Conservation (phyloP, 2,329 filamentous ascomycete genomes). For the Corinectria fuckeliana region DNA sequence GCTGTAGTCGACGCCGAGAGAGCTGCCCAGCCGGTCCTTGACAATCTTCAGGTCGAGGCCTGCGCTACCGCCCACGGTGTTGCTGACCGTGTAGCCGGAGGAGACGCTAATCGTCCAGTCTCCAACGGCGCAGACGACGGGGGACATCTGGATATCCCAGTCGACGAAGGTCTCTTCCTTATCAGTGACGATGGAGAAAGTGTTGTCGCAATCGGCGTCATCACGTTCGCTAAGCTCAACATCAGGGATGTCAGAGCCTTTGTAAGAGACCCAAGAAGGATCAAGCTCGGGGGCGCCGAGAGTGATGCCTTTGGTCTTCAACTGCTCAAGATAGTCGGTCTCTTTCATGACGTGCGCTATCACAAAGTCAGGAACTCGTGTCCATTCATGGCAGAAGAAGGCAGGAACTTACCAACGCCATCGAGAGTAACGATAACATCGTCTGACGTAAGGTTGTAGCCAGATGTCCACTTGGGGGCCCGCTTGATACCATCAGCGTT, state of each 20-base stretch:
- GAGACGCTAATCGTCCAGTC: conserved; percentile 3
- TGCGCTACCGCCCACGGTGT: conserved; percentile 9
- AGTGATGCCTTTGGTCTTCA: neutral
- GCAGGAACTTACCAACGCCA: neutral
- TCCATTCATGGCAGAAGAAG: neutral
- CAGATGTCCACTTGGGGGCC: neutral
- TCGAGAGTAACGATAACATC: neutral
- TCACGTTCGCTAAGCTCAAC: neutral
- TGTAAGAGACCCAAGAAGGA: neutral
- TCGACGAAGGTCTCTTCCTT: conserved; percentile 14
- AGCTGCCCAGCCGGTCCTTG: conserved; percentile 3
- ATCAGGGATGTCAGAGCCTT: neutral
- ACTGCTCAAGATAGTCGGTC: neutral
- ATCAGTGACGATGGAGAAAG: conserved; percentile 15
- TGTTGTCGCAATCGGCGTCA: neutral
- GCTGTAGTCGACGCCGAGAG: conserved; percentile 17
- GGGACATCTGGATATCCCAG: conserved; percentile 29
- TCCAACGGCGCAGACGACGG: conserved; percentile 19
- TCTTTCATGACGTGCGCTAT: neutral
- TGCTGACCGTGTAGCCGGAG: neutral
- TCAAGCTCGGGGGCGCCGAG: neutral
- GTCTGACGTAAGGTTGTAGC: neutral
- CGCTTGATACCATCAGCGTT: neutral
- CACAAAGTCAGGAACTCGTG: neutral
- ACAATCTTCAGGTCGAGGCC: neutral